These are phyloP conservation scores for Hydrangea macrophylla DNA, from an alignment of 148 eudicot species.

Conservation along the genomic window DNA sequence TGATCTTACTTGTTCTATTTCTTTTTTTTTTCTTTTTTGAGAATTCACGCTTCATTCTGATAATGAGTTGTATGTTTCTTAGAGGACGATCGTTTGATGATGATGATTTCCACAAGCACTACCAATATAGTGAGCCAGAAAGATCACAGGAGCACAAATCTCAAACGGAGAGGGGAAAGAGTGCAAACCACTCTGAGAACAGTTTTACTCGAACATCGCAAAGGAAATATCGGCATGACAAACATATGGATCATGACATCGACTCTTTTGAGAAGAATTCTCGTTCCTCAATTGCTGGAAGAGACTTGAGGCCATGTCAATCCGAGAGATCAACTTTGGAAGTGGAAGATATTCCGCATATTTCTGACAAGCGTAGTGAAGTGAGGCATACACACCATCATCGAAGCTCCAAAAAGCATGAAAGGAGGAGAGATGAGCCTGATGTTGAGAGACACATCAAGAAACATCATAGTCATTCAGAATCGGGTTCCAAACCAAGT, in stretches of 20 bases:
- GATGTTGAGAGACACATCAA: conserved; percentile 21
- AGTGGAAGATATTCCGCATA: conserved; percentile 23
- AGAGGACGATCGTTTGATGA: conserved; percentile 33
- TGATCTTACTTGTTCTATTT: not conserved
- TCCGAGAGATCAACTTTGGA: conserved; percentile 43
- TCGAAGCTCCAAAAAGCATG: conserved; percentile 26
- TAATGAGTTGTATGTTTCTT: conserved; percentile 19
- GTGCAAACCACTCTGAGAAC: conserved; percentile 32
- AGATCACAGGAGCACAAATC: conserved; percentile 18
- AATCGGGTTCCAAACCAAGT: conserved; percentile 29
- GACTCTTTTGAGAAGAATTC: conserved; percentile 27
- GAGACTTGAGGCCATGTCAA: conserved; percentile 29
- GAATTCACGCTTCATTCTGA: not conserved
- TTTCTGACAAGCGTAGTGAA: conserved; percentile 28
- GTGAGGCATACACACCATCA: conserved; percentile 30
- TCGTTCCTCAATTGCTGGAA: conserved; percentile 25
- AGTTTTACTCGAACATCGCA: conserved; percentile 26
- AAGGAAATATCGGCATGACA: conserved; percentile 28
- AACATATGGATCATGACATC: conserved; percentile 28
- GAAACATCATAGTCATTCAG: conserved; percentile 26
- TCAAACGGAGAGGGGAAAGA: conserved; percentile 28
- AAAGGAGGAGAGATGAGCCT: conserved; percentile 27
- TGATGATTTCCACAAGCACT: conserved; percentile 18
- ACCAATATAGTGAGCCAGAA: conserved; percentile 14
- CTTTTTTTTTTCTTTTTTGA: not conserved